Evolutionary conservation across 2,329 filamentous ascomycete species (phyloP).

Genomic region (Paramyrothecium roridum): DNA sequence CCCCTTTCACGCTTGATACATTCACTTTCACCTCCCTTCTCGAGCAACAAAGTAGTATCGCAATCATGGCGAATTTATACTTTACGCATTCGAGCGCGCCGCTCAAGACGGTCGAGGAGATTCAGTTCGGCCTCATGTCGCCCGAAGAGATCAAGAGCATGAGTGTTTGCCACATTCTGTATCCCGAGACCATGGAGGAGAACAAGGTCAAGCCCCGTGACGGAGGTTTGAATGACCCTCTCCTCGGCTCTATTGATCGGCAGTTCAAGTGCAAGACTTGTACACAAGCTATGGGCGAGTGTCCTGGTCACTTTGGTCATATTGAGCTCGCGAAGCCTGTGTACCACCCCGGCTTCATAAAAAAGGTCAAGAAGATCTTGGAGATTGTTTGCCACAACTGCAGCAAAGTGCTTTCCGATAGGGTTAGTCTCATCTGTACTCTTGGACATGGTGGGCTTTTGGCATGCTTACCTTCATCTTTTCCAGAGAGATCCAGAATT

Average conservation of each 20-base stretch:
- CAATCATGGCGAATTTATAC: slow-evolving; percentile 85
- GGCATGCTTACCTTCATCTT: slow-evolving; percentile 58
- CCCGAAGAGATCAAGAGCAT: slow-evolving; percentile 99
- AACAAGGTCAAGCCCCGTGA: slow-evolving; percentile 86
- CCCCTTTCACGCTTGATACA: slow-evolving; percentile 12
- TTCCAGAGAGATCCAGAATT: slow-evolving; percentile 80
- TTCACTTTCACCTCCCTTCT: slow-evolving; percentile 15
- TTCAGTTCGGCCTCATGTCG: slow-evolving; percentile 96
- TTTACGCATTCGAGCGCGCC: slow-evolving; percentile 92
- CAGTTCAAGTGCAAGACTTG: slow-evolving; percentile 96
- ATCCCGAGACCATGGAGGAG: slow-evolving; percentile 99
- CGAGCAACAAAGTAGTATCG: slow-evolving; percentile 21
- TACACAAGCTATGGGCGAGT: slow-evolving; percentile 91
- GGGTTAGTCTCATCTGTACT: slow-evolving; percentile 74
- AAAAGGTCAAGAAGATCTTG: slow-evolving; percentile 98
- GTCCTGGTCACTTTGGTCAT: slow-evolving; percentile 96
- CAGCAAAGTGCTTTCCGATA: slow-evolving; percentile 94
- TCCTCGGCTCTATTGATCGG: slow-evolving; percentile 93
- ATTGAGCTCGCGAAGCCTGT: slow-evolving; percentile 97
- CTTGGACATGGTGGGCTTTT: slow-evolving; percentile 49
- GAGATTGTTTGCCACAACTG: slow-evolving; percentile 99
- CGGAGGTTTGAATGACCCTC: slow-evolving; percentile 90
- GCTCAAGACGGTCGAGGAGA: slow-evolving; percentile 96
- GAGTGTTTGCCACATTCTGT: slow-evolving; percentile 94
- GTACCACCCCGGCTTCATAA: slow-evolving; percentile 93